Evolutionary conservation across 176 grass and related monocot species (phyloP).

Genomic region (Urochloa ruziziensis): DNA sequence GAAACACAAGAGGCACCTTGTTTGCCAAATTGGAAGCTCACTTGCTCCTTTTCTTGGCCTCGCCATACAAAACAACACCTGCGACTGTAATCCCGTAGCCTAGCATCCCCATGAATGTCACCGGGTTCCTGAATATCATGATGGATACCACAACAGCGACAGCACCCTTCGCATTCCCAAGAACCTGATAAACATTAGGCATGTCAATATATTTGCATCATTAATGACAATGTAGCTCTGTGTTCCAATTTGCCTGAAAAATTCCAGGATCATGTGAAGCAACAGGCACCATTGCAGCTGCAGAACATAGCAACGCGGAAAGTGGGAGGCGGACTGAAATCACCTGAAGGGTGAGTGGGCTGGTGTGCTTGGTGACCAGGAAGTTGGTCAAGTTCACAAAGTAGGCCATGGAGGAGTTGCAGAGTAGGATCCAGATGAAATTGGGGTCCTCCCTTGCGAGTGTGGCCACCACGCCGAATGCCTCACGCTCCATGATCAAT

Average conservation of each 20-base stretch:
- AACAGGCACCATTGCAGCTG: background rate
- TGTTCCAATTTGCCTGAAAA: too few species aligned
- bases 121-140: constrained; percentile 62
- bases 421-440: constrained; percentile 56
- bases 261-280: too few species aligned
- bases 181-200: constrained; percentile 34
- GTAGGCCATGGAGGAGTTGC: constrained; percentile 67
- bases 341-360: constrained; percentile 79
- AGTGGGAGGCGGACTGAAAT: background rate
- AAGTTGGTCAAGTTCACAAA: constrained; percentile 82
- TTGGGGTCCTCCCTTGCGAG: constrained; percentile 55
- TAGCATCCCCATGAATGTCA: constrained; percentile 61
- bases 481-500: constrained; percentile 49
- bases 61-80: constrained; percentile 51
- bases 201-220: too few species aligned
- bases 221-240: too few species aligned
- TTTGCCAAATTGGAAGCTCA: background rate
- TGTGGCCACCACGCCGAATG: constrained; percentile 8
- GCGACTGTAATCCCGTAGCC: constrained; percentile 52
- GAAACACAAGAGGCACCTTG: background rate
- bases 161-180: constrained; percentile 57
- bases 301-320: background rate
- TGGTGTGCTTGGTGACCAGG: constrained; percentile 82
- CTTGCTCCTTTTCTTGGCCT: constrained; percentile 66
- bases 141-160: constrained; percentile 62